These are phyloP conservation scores for Rhododendron ovatum DNA, from an alignment of 148 eudicot genomes.

Conservation along the genomic window DNA sequence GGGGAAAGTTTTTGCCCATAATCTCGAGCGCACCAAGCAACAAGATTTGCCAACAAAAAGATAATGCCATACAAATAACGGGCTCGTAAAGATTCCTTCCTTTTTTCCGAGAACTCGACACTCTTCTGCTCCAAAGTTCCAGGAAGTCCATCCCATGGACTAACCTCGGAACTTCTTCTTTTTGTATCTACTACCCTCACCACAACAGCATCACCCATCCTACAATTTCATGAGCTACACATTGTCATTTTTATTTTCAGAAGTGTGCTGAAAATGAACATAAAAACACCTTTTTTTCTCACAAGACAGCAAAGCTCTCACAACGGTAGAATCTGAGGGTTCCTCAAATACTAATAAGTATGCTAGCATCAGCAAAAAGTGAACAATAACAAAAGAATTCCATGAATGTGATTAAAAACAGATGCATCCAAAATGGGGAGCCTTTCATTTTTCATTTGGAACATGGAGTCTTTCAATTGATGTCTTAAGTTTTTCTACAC, in stretches of 20 bases:
- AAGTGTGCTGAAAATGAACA: not conserved
- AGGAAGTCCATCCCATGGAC: constrained; percentile 30
- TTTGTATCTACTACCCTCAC: constrained; percentile 17
- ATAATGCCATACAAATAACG: constrained; percentile 73
- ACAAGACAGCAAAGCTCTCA: not conserved
- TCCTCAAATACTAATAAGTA: not conserved
- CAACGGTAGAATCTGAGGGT: not conserved
- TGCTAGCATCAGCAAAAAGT: not conserved
- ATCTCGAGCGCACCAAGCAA: constrained; percentile 86
- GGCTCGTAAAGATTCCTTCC: constrained; percentile 55
- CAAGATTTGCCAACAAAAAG: constrained; percentile 60
- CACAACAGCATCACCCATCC: constrained; percentile 29
- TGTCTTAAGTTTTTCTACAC: constrained; percentile 1
- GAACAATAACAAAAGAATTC: not conserved
- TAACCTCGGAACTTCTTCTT: constrained; percentile 23
- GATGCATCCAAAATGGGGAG: not conserved
- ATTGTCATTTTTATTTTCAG: not conserved
- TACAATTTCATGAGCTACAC: constrained; percentile 6
- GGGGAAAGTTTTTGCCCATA: constrained; percentile 62
- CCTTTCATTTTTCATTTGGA: not conserved
- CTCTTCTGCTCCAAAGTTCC: constrained; percentile 25
- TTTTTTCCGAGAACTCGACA: constrained; percentile 29
- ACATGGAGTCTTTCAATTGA: constrained; percentile 1
- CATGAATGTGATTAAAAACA: not conserved
- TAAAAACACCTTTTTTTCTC: not conserved